These are phyloP conservation scores for Trichophyton equinum DNA, from an alignment of 2,329 filamentous ascomycete genomes.

Conservation along the genomic window DNA sequence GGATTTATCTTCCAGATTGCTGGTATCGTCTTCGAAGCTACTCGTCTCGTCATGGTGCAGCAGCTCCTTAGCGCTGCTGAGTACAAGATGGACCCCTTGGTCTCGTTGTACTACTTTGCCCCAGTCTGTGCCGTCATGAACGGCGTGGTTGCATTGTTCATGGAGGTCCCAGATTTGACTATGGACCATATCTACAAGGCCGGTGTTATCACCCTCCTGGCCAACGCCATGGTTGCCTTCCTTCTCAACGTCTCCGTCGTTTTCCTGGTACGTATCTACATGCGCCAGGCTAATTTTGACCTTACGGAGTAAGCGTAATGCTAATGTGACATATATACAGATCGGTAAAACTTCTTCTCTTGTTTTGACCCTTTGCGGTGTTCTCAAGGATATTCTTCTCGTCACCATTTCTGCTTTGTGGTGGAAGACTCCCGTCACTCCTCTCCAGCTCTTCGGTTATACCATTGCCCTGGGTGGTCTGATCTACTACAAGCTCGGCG, in stretches of 20 bases:
- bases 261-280: conserved; percentile 55
- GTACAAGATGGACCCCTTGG: conserved; percentile 79
- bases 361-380: conserved; percentile 73
- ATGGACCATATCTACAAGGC: conserved; percentile 53
- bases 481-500: conserved; percentile 57
- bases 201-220: conserved; percentile 52
- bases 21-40: conserved; percentile 68
- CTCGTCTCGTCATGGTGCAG: conserved; percentile 75
- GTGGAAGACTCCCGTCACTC: conserved; percentile 60
- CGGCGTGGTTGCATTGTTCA: conserved; percentile 52
- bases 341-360: conserved; percentile 81
- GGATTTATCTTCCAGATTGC: conserved; percentile 59
- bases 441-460: conserved; percentile 67
- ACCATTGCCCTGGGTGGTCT: conserved; percentile 54
- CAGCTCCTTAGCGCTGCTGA: conserved; percentile 63
- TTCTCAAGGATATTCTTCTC: conserved; percentile 78
- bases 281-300: neutral
- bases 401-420: conserved; percentile 64
- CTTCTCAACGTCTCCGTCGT: conserved; percentile 71
- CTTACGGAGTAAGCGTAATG: neutral
- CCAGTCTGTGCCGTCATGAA: conserved; percentile 77
- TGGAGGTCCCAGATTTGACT: conserved; percentile 56
- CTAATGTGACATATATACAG: conserved; percentile 33
- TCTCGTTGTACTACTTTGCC: conserved; percentile 81
- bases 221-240: conserved; percentile 70